Conservation (phyloP, 2,329 filamentous ascomycete species). For the Exophiala calicioides region DNA sequence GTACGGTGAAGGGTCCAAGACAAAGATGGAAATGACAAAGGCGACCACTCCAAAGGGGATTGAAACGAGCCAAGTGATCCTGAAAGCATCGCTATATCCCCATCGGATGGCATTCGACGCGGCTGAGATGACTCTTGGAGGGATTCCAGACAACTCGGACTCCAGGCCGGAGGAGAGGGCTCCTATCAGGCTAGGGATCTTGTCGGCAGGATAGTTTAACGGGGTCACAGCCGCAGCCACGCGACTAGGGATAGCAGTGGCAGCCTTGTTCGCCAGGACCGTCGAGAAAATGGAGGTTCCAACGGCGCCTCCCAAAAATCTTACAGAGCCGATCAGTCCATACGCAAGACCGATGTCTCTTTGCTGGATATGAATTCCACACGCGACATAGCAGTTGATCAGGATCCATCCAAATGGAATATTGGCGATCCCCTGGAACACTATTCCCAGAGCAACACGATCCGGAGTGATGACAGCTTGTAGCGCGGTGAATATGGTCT, state of each 20-base stretch:
- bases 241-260: neutral
- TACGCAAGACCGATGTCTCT: slow-evolving; percentile 31
- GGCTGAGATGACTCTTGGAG: slow-evolving; percentile 37
- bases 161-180: slow-evolving; percentile 37
- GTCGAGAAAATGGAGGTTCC: slow-evolving; percentile 29
- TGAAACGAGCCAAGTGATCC: slow-evolving; percentile 40
- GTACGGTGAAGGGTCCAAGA: slow-evolving; percentile 6
- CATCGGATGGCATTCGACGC: slow-evolving; percentile 39
- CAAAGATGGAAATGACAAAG: neutral
- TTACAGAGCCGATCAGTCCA: slow-evolving; percentile 27
- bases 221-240: slow-evolving; percentile 36
- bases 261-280: slow-evolving; percentile 22
- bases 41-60: slow-evolving; percentile 24
- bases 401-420: slow-evolving; percentile 10
- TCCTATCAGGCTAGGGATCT: slow-evolving; percentile 37
- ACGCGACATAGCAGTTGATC: slow-evolving; percentile 4
- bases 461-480: neutral
- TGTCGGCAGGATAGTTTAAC: slow-evolving; percentile 41
- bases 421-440: slow-evolving; percentile 9
- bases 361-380: slow-evolving; percentile 17
- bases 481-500: slow-evolving; percentile 2
- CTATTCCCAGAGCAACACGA: neutral
- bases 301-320: slow-evolving; percentile 29
- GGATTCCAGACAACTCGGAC: slow-evolving; percentile 31
- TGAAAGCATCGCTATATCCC: slow-evolving; percentile 47